Evolutionary conservation across 306 rosid genomes (phyloP), one percentile per base, ranked within the genome.

Genomic region (Senna tora): DNA sequence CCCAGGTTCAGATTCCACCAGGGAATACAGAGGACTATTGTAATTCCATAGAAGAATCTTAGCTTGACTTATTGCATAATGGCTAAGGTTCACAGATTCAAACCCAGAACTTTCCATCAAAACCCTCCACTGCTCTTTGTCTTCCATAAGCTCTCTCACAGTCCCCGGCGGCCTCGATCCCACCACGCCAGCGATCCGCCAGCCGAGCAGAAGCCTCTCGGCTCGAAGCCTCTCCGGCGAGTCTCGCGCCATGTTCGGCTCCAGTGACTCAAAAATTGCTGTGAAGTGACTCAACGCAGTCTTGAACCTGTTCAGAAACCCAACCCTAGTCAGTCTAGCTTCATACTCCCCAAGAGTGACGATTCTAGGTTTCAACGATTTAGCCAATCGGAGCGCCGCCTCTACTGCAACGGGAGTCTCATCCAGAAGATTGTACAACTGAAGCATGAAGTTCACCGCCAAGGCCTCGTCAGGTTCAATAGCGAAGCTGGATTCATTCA

Each of bases 401-500:
- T 86, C 81, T 0, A 91, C 94, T 0, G 78, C 83, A 13, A 65
- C 6, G 0, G 90, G 81, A 2, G 85, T 78, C 20, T 91, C 98
- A 66, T 91, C 97, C 13, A 94, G 65, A 1, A 94, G 92, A 39
- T 94, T 87, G 65, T 83, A 87, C 77, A 94, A 32, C 62, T 94
- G 98, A 39, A 94, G 96, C 98, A 94, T 90, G 82, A 94, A 87
- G 71, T 94, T 94, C 59, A 94, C 94, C 5, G 96, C 97, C 69
- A 94, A 50, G 12, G 81, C 83, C 80, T 91, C 96, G 30, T 87
- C 82, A 3, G 84, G 82, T 1, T 89, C 80, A 38, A 82, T 72
- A 54, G 75, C 83, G 55, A 94, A 91, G 79, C 91, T 84, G 9
- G 85, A 42, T 39, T 77, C 86, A 33, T 82, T 69, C 19, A 94